Percentiles rank a stretch among this genome's conserved stretches.
phyloP scores from a whole-genome alignment of 2,329 filamentous ascomycete species.

The Penicillium crustosum region DNA sequence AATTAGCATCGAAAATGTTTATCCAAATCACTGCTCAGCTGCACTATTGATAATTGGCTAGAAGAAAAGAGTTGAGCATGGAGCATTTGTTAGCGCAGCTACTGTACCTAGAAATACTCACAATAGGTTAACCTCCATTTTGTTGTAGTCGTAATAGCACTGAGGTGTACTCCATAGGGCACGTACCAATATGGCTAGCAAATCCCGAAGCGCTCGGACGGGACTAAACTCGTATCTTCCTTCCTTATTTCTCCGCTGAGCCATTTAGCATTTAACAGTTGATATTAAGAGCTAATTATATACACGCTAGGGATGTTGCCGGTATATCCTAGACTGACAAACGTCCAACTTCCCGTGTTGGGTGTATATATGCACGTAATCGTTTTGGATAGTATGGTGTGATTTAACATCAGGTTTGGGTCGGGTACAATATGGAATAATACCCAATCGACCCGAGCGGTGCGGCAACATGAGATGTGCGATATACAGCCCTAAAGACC shows the following conservation, averaged over 20 bases:
- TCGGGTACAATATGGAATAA: background rate
- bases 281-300: background rate
- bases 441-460: background rate
- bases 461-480: background rate
- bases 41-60: background rate
- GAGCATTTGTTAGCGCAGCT: background rate
- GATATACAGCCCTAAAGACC: background rate
- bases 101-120: background rate
- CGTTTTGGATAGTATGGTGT: background rate
- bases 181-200: background rate
- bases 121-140: background rate
- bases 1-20: background rate
- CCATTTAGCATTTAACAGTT: background rate
- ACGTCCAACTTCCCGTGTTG: background rate
- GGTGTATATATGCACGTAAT: background rate
- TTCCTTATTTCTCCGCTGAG: background rate
- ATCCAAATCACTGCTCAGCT: background rate
- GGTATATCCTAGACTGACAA: background rate
- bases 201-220: slow-evolving; percentile 6
- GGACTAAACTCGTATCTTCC: background rate
- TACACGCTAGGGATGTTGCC: background rate
- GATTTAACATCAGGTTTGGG: background rate
- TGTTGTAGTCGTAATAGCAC: background rate
- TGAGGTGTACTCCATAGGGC: background rate
- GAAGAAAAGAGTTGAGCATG: background rate